Evolutionary conservation across 441 rosid genomes (phyloP).

Genomic region (Dalechampia spathulata): DNA sequence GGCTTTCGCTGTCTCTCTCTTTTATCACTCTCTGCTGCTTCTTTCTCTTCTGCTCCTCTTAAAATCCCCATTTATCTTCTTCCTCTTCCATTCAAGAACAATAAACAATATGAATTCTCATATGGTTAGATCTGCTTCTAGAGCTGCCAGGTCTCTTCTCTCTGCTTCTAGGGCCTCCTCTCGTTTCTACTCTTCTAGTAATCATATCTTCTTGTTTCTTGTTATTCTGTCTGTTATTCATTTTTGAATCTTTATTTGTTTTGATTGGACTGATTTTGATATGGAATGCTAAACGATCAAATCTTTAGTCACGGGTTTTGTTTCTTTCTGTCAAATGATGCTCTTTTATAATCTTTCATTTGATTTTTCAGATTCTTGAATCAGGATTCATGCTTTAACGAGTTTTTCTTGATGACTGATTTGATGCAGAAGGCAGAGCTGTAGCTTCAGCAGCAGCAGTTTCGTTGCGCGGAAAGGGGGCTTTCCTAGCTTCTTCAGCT

Average conservation of each 20-base stretch:
- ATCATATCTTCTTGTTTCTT: background rate
- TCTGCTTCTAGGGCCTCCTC: conserved; percentile 53
- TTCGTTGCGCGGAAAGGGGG: conserved; percentile 48
- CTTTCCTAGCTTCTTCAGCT: too few species aligned
- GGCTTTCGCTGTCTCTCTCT: too few species aligned
- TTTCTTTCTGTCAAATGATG: background rate
- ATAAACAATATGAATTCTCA: conserved; percentile 58
- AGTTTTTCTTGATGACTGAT: too few species aligned
- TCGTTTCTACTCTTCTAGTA: conserved; percentile 63
- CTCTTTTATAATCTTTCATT: too few species aligned
- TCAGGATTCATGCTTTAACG: too few species aligned
- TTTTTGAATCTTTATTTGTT: background rate
- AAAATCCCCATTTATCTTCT: too few species aligned
- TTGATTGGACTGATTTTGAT: background rate
- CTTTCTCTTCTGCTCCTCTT: too few species aligned
- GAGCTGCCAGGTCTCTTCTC: conserved; percentile 66
- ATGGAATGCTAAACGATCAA: background rate
- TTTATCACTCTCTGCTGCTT: background rate
- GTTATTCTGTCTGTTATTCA: background rate
- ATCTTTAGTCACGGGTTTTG: background rate
- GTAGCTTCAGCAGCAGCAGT: conserved; percentile 69
- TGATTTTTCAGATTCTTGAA: too few species aligned
- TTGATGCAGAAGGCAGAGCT: conserved; percentile 66
- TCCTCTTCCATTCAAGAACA: background rate
- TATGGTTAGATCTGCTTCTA: conserved; percentile 70